Evolutionary conservation across 352 stramenopile species (phyloP).

Genomic region (Pilasporangium apinafurcum): DNA sequence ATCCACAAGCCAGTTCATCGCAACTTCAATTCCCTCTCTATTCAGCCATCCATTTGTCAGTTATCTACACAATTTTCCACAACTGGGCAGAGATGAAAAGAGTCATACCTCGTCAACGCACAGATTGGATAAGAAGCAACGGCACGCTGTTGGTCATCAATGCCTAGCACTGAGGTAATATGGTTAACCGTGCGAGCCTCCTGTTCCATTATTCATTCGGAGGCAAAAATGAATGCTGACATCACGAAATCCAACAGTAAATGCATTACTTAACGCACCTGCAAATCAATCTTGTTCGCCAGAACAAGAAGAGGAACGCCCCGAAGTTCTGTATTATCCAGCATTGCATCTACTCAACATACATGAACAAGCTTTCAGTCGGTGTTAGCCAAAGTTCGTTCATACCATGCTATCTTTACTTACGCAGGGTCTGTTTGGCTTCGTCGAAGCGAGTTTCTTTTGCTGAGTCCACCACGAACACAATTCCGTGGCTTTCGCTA

Average conservation of each 20-base stretch:
- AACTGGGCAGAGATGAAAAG: background rate
- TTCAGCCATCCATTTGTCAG: background rate
- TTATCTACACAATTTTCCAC: background rate
- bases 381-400: too few relatives aligned
- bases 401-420: too few relatives aligned
- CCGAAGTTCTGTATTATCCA: conserved; percentile 67
- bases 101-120: conserved; percentile 39
- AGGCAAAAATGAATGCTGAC: too few relatives aligned
- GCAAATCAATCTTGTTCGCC: conserved; percentile 89
- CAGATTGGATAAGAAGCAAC: conserved; percentile 50
- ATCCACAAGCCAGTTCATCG: conserved; percentile 71
- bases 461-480: conserved; percentile 89
- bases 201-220: too few relatives aligned
- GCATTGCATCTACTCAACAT: conserved; percentile 52
- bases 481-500: conserved; percentile 87
- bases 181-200: conserved; percentile 27
- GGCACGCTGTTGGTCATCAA: conserved; percentile 28
- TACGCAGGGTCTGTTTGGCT: conserved; percentile 80
- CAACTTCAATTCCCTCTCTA: conserved; percentile 59
- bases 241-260: too few relatives aligned
- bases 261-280: conserved; percentile 17
- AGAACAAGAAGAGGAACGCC: conserved; percentile 86
- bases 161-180: conserved; percentile 35
- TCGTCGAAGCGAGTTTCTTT: conserved; percentile 86
- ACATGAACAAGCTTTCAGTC: background rate